These are phyloP conservation scores for Lobosporangium transversale DNA, from an alignment of 192 early-diverging fungal genomes.

Conservation along the genomic window DNA sequence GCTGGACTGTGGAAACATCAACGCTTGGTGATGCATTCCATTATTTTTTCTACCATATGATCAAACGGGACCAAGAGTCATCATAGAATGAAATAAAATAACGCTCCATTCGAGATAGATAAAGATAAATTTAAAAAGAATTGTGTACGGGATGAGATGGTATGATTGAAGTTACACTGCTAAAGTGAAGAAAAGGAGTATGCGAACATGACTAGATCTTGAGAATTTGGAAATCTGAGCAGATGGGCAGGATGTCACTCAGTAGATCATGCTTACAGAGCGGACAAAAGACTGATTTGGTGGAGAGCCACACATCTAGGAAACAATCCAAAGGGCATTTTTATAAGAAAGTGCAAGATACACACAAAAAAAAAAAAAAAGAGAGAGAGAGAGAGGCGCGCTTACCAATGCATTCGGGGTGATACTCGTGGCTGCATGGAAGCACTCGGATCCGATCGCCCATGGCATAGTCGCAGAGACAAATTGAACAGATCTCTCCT, in stretches of 20 bases:
- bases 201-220: background rate
- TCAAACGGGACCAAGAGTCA: slow-evolving; percentile 52
- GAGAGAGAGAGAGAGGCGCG: too few species aligned
- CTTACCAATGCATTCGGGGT: slow-evolving; percentile 48
- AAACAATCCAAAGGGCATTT: too few species aligned
- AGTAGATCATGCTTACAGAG: slow-evolving; percentile 49
- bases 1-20: slow-evolving; percentile 72
- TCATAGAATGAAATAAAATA: too few species aligned
- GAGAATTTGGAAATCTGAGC: background rate
- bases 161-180: too few species aligned
- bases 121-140: too few species aligned
- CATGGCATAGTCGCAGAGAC: slow-evolving; percentile 26
- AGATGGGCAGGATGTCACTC: slow-evolving; percentile 1
- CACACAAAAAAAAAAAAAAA: too few species aligned
- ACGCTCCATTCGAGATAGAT: too few species aligned
- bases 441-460: slow-evolving; percentile 33
- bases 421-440: slow-evolving; percentile 48
- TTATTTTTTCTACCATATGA: slow-evolving; percentile 78
- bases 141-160: too few species aligned
- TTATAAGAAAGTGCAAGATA: too few species aligned
- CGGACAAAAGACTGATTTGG: slow-evolving; percentile 48
- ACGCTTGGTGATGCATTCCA: slow-evolving; percentile 82
- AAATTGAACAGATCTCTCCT: slow-evolving; percentile 40
- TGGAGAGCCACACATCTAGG: slow-evolving; percentile 48
- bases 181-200: too few species aligned